Percentiles rank a stretch among this genome's conserved stretches.
phyloP scores from a whole-genome alignment of 352 stramenopile species.

The Pythium coloratum region DNA sequence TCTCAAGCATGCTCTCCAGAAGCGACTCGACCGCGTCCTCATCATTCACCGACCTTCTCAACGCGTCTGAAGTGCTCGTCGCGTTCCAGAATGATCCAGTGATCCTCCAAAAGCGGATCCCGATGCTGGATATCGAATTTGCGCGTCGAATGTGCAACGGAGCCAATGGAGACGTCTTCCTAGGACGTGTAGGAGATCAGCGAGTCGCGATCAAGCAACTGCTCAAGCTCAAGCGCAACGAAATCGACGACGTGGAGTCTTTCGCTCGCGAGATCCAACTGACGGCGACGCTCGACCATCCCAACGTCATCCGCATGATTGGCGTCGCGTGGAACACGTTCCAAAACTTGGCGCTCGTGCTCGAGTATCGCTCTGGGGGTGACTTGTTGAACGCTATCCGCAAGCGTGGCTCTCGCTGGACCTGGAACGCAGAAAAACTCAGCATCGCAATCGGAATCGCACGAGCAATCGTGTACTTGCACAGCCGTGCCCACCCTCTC shows the following conservation, averaged over 20 bases:
- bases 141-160: constrained; percentile 39
- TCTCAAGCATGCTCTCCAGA: constrained; percentile 3
- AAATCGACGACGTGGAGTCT: constrained; percentile 49
- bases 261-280: constrained; percentile 62
- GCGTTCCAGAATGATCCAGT: constrained; percentile 52
- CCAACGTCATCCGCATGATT: constrained; percentile 55
- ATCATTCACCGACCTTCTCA: constrained; percentile 47
- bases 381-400: constrained; percentile 39
- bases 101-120: constrained; percentile 45
- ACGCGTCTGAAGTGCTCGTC: constrained; percentile 45
- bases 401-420: constrained; percentile 27
- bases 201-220: constrained; percentile 56
- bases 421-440: constrained; percentile 53
- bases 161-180: constrained; percentile 42
- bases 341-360: constrained; percentile 49
- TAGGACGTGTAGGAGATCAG: constrained; percentile 33
- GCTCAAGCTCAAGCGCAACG: constrained; percentile 35
- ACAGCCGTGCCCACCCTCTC: constrained; percentile 36
- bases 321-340: constrained; percentile 66
- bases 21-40: constrained; percentile 14
- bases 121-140: constrained; percentile 52
- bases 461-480: constrained; percentile 48
- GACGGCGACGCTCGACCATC: constrained; percentile 47
- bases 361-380: constrained; percentile 44
- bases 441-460: constrained; percentile 45